A percentile compares a stretch with the other conserved stretches of the same genome.
phyloP scores from a whole-genome alignment of 371 early-diverging fungal species.

The Coemansia sp. region DNA sequence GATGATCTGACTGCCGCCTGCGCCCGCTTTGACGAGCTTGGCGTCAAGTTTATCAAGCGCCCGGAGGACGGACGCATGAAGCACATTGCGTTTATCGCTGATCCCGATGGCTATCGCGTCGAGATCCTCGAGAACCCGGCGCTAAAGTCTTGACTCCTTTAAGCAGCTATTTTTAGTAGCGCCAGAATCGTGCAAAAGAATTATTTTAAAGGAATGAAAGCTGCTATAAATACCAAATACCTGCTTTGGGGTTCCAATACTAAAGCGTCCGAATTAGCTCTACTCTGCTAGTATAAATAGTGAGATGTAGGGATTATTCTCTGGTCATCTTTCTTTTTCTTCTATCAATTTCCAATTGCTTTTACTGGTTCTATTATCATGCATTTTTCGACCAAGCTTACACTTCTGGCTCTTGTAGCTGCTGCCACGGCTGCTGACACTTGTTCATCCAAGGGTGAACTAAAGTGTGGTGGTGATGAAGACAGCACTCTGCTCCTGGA shows the following conservation, averaged over 20 bases:
- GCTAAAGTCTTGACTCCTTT: constrained; percentile 5
- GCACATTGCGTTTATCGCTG: constrained; percentile 81
- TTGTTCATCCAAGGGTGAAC: no score
- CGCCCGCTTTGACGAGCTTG: constrained; percentile 66
- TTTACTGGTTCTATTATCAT: no score
- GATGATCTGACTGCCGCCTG: constrained; percentile 80
- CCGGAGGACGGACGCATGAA: constrained; percentile 77
- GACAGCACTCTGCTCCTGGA: no score
- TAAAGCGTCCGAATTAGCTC: no score
- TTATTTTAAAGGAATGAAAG: background rate
- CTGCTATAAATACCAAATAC: no score
- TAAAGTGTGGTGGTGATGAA: no score
- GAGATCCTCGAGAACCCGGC: constrained; percentile 53
- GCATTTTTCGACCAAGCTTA: no score
- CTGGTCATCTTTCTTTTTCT: background rate
- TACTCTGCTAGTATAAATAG: no score
- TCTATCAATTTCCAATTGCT: background rate
- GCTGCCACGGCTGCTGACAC: no score
- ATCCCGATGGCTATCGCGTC: constrained; percentile 89
- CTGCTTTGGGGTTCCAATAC: no score
- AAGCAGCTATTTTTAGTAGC: background rate
- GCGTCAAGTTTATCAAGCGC: constrained; percentile 76
- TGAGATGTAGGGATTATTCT: background rate
- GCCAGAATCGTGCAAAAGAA: background rate
- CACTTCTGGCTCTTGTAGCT: no score